phyloP scores from a whole-genome alignment of 257 asterid species.

The Leonotis leonurus region DNA sequence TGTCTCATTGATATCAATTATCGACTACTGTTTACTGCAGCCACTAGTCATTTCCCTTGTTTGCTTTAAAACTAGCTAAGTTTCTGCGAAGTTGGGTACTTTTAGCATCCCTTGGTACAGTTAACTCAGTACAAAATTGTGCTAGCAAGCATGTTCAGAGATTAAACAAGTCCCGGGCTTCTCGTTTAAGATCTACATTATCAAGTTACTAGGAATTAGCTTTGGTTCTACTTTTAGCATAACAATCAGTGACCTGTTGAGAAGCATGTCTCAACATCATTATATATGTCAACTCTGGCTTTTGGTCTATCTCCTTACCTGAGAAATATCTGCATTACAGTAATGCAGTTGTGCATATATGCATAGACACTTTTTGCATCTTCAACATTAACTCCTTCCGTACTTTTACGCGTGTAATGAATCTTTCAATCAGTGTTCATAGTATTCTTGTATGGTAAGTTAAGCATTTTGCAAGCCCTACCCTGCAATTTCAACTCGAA shows the following conservation, averaged over 20 bases:
- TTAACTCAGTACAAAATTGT: background rate
- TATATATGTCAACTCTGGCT: too few species aligned
- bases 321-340: background rate
- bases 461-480: too few species aligned
- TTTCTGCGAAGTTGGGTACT: background rate
- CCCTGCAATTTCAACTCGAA: too few species aligned
- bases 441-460: too few species aligned
- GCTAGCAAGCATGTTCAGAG: background rate
- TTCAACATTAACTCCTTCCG: background rate
- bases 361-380: background rate
- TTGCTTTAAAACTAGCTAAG: background rate
- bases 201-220: background rate
- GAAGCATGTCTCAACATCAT: too few species aligned
- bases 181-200: too few species aligned
- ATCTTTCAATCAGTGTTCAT: too few species aligned
- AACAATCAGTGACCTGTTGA: background rate
- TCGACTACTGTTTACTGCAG: background rate
- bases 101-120: background rate
- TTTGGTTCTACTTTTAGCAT: background rate
- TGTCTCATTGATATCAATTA: constrained; percentile 15
- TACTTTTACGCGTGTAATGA: background rate
- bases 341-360: background rate
- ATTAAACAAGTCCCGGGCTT: background rate
- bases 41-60: background rate
- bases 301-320: too few species aligned